Evolutionary conservation across 371 early-diverging fungal species (phyloP), one percentile per base, ranked within the genome.

Genomic region (Fennellomyces sp.): DNA sequence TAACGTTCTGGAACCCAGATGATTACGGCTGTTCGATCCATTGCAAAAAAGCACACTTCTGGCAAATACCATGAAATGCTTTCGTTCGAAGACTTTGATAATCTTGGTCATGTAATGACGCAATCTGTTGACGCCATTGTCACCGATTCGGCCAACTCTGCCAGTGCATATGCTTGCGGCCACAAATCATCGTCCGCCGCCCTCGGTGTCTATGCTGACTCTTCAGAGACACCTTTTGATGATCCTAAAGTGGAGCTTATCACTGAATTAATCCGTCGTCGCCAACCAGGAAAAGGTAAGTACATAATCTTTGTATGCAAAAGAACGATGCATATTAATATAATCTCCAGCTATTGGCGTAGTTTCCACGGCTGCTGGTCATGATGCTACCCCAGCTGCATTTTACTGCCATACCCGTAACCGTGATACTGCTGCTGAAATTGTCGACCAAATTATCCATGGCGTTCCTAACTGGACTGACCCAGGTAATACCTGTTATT

Each of bases 91-190:
- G 70, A 78, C 61, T 82, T 85, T 72, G 86, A 82, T 56, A 56
- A 80, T 53, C 68, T 90, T 31, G 91, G 91, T n/a, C 86, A 86
- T 56, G 71, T 89, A 64, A 77, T 82, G 61, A 86, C 89, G 61
- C 84, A 88, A 66, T 88, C 89, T 25, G 65, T 89, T 47, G 91
- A 91, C 72, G 70, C 85, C 53, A 76, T 91, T 48, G 65, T 88
- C 42, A 91, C 91, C 41, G 89, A 91, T 69, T 88, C 89, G 58
- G 86, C 89, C 64, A 91, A 91, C 74, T 85, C 86, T 49, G 91
- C 91, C 41, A 75, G 82, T 10, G 75, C 91, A 57, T 91, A 87
- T 72, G 71, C 82, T 67, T 77, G 84, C 61, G 88, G 90, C 25
- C 87, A 88, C 68, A 88, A 89, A 75, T 64, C 78, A 33, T 75